Base-by-base conservation (phyloP, 345 rosid species). In the Citrus maxima region DNA sequence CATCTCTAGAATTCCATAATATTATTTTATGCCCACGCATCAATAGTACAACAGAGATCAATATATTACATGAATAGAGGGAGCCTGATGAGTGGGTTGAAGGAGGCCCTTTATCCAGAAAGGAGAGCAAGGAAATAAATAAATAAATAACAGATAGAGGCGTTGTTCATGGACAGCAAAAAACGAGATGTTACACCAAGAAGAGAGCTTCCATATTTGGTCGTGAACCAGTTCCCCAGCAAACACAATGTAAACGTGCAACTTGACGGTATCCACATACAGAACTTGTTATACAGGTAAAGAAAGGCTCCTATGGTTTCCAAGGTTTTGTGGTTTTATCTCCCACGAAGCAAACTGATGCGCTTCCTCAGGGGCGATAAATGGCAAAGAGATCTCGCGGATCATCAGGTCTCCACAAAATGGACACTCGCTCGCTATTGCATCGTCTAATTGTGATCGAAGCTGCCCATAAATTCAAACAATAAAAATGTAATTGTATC, bases 361-460 rank as follows among this genome's bases (percentile, higher is more conserved):
- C 51, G 91, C 86, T 87, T 96, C 98, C 79, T 93, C 97, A 0
- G 92, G 87, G 46, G 83, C 81, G 58, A 96, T 84, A 77, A 94
- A 96, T 63, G 98, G 92, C 77, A 88, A 80, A 64, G 87, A 83
- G 81, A 96, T 92, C 85, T 96, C 97, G 25, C 85, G 78, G 84
- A 96, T 93, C 96, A 96, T 94, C 86, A 96, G 81, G 37, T 94
- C 99, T 10, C 98, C 97, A 72, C 99, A 96, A 77, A 94, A 96
- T 3, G 99, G 98, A 78, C 99, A 94, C 82, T 96, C 97, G 7
- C 93, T 87, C 37, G 98, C 98, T 76, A 94, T 89, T 82, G 97
- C 99, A 85, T 93, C 98, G 34, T 96, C 99, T 79, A 96, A 80
- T 84, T 93, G 93, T 72, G 97, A 87, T 21, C 97, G 94, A 56